Base-by-base conservation (phyloP, 1,284 basidiomycete species). In the Meira nashicola region DNA sequence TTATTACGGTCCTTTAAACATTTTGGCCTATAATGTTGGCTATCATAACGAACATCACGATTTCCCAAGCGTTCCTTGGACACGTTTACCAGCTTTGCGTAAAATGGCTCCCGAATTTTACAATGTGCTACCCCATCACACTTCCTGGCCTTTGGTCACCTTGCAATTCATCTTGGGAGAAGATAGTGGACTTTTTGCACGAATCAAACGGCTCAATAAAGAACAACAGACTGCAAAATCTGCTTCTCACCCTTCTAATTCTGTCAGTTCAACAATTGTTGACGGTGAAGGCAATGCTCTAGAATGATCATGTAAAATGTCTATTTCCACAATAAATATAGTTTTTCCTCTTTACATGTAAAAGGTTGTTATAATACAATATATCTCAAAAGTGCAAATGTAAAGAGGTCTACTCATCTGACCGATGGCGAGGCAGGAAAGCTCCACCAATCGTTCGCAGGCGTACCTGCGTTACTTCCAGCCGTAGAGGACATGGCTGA, bases 11-110 rank as follows among this genome's bases (percentile, higher is more conserved):
- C 86, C 86, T 54, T 82, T 97, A 61, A 98, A 98, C 79, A 69
- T 88, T 5, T 80, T 98, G 14, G 89, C 90, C n/a, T 98, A 96
- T 80, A 98, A 98, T 70, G 93, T 96, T 59, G 94, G 94, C 47
- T 97, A 96, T 78, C 94, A 97, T 79, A 96, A 97, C 80, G 94
- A 98, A 78, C 94, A 98, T 80, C 94, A 98, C 81, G 94, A 98
- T 80, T 98, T 98, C 80, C 93, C 94, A 8, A 92, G 90, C 1
- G 82, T 98, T 1, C 85, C 95, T 0, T 98, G 94, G 94, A 96
- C 92, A 9, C 85, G 89, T n/a, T 84, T 98, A 0, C 91, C 92
- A 0, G 83, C 86, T 9, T 84, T 98, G 15, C 86, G 87, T 25
- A 82, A 83, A 4, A 83, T 96, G 55, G 93, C 92, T 1, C 88